Evolutionary conservation across 2,329 filamentous ascomycete species (phyloP), one percentile per base, ranked within the genome.

Genomic region (Fusarium concolor): DNA sequence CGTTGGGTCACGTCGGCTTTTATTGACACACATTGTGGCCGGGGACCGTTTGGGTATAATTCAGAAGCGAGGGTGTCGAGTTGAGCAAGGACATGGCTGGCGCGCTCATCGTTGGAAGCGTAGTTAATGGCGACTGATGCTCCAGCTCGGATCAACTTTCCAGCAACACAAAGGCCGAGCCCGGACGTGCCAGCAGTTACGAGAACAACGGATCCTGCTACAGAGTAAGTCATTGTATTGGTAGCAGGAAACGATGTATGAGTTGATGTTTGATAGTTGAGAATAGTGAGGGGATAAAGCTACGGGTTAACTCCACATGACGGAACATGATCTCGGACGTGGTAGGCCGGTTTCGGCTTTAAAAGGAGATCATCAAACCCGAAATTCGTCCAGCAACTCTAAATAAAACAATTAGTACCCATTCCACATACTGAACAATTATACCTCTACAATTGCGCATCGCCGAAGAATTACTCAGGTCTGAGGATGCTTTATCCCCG

Each of bases 141-240:
- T 10, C 57, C 57, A 2, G 60, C n/a, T 3, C 10, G 3, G 0
- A 62, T 37, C 2, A 62, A 11, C 8, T 62, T 62, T 7, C 41
- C 15, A 5, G 49, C 59, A 2, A 49, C 59, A 2, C 42, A 22
- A 0, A 62, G 20, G 0, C 59, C 59, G 6, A 62, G 49, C 2
- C 59, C 59, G 1, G 59, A 62, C 1, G 59, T 62, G 1, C 59
- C 59, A 3, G 59, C 59, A 0, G 59, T 63, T 0, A 62, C 31
- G 2, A 62, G 20, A 5, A 56, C 4, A 1, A 38, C 31, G 0
- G 37, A 43, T 1, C 9, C 42, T 9, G 18, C 2, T 1, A 62
- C 24, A 0, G 20, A 11, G 1, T 46, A 46, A 0, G 59, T 18
- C 59, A 62, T 62, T 6, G 18, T 42, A 3, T 2, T 15, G 3